Evolutionary conservation across 345 rosid genomes (phyloP), one percentile per base, ranked within the genome.

Genomic region (Mercurialis annua): DNA sequence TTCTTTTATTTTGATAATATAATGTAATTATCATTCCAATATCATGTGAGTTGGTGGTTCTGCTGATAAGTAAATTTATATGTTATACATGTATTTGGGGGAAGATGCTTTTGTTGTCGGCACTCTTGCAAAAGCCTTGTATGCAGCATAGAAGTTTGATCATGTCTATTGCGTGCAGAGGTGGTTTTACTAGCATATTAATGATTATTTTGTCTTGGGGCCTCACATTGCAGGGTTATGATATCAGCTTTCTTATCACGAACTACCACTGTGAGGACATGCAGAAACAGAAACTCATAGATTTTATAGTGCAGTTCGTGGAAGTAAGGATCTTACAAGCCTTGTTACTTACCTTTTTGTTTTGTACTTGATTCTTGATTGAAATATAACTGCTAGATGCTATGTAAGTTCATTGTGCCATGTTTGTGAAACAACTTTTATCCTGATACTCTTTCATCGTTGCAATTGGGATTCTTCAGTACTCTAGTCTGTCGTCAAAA

Each of bases 221-320:
- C 42, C 67, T 79, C 58, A 53, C 57, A 65, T 70, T 53, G 44
- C 86, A 94, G 99, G 99, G 99, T 63, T 89, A 91, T 80, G 99
- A 94, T 78, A 87, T 94, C 24, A 94, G 99, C 81, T 94, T 94
- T 82, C 95, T 94, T 23, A 85, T 91, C 76, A 94, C 97, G 17
- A 91, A 94, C 84, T 91, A 82, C 80, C 97, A 91, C 81, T 91
- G 96, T 17, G 97, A 94, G 81, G 97, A 94, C 71, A 87, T 94
- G 99, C 99, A 91, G 82, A 94, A 94, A 79, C 88, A 83, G 67
- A 94, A 87, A 82, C 96, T 94, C 56, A 87, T 94, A 23, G 96
- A 94, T 82, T 94, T 94, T 80, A 91, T 94, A 11, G 82, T 94
- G 81, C 97, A 94, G 77, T 94, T 94, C 75, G 87, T 94, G 96